Percentiles rank a stretch among this genome's conserved stretches.
Evolutionary conservation across 495 filamentous ascomycete species (phyloP).

Genomic region (Neohortaea acidophila): DNA sequence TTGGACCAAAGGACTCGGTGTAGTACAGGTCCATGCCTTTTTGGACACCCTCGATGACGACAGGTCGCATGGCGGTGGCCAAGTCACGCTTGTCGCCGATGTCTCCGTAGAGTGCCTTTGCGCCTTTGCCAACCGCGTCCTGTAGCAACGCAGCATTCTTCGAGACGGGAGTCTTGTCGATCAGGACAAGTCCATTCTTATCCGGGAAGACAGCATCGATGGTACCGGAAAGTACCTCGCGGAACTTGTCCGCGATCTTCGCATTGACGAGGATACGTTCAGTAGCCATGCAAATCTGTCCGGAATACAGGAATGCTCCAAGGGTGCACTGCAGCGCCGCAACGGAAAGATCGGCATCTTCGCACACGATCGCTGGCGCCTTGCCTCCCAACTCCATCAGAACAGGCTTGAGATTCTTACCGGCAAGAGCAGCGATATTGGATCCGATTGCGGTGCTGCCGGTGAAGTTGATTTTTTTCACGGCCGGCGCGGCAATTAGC

Average conservation of each 20-base stretch:
- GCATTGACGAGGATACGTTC: constrained; percentile 10
- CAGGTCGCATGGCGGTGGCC: constrained; percentile 44
- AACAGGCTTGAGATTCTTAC: constrained; percentile 5
- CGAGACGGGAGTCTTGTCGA: constrained; percentile 40
- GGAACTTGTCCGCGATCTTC: constrained; percentile 2
- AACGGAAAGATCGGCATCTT: constrained; percentile 46
- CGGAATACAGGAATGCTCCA: constrained; percentile 34
- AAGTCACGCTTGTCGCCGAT: constrained; percentile 16
- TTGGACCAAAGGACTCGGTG: constrained; percentile 69
- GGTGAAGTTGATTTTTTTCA: constrained; percentile 57
- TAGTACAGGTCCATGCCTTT: constrained; percentile 68
- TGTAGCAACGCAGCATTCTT: constrained; percentile 41
- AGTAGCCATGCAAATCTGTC: constrained; percentile 9
- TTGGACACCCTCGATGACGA: constrained; percentile 52
- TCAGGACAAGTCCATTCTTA: constrained; percentile 39
- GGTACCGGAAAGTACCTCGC: constrained; percentile 10
- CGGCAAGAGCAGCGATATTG: constrained; percentile 32
- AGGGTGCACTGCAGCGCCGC: constrained; percentile 38
- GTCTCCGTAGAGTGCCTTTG: not conserved
- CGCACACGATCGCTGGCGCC: constrained; percentile 46
- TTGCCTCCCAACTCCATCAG: constrained; percentile 53
- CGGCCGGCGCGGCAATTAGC: constrained; percentile 38
- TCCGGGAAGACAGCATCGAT: constrained; percentile 1
- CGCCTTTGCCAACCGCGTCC: constrained; percentile 41
- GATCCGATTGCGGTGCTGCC: constrained; percentile 44